Percentiles rank a stretch among this genome's conserved stretches.
phyloP scores from a whole-genome alignment of 352 stramenopile genomes.

The Globisporangium lucens region DNA sequence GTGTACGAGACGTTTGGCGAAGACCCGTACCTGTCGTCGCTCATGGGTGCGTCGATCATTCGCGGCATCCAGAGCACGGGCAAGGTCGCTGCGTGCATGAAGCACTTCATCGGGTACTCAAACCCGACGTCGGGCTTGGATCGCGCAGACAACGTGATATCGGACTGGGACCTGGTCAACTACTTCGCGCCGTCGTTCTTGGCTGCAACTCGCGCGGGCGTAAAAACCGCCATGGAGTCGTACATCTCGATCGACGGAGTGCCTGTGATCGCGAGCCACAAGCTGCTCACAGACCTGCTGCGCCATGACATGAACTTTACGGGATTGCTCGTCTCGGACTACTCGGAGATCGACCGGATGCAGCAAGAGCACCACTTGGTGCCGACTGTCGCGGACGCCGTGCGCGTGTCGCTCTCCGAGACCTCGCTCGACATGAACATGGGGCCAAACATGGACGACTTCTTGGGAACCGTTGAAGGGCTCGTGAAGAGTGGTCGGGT shows the following conservation, averaged over 20 bases:
- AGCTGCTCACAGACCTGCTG: constrained; percentile 76
- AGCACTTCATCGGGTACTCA: constrained; percentile 88
- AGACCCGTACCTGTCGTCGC: constrained; percentile 71
- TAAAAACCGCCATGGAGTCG: constrained; percentile 89
- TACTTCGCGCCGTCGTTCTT: constrained; percentile 76
- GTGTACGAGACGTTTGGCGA: constrained; percentile 95
- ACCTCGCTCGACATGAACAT: constrained; percentile 94
- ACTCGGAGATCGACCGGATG: constrained; percentile 89
- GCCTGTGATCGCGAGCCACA: constrained; percentile 82
- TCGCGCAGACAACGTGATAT: constrained; percentile 63
- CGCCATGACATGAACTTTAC: constrained; percentile 86
- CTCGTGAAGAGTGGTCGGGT: constrained; percentile 44
- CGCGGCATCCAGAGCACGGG: constrained; percentile 74
- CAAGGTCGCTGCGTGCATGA: constrained; percentile 80
- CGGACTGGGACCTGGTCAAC: constrained; percentile 69
- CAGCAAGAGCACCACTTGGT: constrained; percentile 80
- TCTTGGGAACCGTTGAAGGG: constrained; percentile 46
- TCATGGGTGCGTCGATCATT: constrained; percentile 72
- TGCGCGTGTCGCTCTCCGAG: constrained; percentile 66
- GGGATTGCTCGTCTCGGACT: constrained; percentile 91
- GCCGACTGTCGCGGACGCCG: constrained; percentile 49
- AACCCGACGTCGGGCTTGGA: constrained; percentile 65
- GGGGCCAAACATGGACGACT: constrained; percentile 55
- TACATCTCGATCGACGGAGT: constrained; percentile 89
- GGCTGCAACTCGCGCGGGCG: constrained; percentile 59